phyloP scores from a whole-genome alignment of 2,329 filamentous ascomycete genomes.

The Bipolaris cookei region DNA sequence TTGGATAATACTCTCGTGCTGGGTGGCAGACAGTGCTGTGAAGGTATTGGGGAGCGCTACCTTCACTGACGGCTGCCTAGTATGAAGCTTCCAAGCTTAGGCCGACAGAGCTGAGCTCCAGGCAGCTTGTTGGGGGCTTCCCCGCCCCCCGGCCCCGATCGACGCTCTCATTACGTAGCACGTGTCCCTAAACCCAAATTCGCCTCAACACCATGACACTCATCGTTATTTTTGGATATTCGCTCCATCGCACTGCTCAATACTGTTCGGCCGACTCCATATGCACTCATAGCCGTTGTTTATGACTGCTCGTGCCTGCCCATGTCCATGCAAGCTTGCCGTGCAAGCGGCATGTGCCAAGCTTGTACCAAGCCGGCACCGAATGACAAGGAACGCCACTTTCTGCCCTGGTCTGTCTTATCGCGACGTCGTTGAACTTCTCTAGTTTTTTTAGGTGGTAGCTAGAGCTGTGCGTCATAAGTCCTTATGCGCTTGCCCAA shows the following conservation, averaged over 20 bases:
- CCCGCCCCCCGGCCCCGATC: constrained; percentile 7
- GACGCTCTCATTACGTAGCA: constrained; percentile 11
- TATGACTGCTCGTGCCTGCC: neutral
- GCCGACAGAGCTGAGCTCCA: neutral
- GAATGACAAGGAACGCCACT: constrained; percentile 28
- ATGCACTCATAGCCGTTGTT: neutral
- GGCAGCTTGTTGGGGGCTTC: constrained; percentile 5
- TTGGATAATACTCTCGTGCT: neutral
- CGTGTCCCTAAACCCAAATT: neutral
- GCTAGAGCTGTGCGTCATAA: too few relatives aligned
- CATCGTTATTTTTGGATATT: neutral
- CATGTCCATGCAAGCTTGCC: constrained; percentile 1
- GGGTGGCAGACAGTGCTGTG: constrained; percentile 16
- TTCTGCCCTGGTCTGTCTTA: constrained; percentile 18
- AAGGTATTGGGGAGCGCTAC: constrained; percentile 1
- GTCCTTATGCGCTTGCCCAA: too few relatives aligned
- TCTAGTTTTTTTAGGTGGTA: neutral
- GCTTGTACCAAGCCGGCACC: constrained; percentile 33
- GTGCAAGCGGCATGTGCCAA: constrained; percentile 23
- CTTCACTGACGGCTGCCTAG: constrained; percentile 6
- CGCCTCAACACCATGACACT: constrained; percentile 11
- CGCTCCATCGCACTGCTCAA: neutral
- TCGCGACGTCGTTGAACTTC: constrained; percentile 16
- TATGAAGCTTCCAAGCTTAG: constrained; percentile 3
- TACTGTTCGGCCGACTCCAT: neutral